A percentile compares a stretch with the other conserved stretches of the same genome.
phyloP scores from a whole-genome alignment of 2,329 filamentous ascomycete species.

The Orbilia javanica region DNA sequence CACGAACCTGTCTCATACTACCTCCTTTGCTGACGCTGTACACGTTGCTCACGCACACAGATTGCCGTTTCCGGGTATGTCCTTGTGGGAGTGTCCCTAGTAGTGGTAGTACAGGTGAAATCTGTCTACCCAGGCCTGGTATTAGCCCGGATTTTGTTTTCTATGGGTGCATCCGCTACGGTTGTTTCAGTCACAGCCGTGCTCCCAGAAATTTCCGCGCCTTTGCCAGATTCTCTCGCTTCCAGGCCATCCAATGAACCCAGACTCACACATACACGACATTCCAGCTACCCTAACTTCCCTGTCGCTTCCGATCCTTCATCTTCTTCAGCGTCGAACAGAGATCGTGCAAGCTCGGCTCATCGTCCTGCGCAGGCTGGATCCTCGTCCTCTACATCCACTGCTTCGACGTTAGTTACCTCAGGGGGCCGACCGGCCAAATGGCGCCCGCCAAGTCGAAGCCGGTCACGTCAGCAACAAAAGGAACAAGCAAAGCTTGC shows the following conservation, averaged over 20 bases:
- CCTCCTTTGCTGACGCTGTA: slow-evolving; percentile 11
- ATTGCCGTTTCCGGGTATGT: slow-evolving; percentile 81
- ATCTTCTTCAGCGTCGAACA: slow-evolving; percentile 39
- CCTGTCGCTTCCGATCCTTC: slow-evolving; percentile 35
- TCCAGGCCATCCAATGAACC: slow-evolving; percentile 17
- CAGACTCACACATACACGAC: slow-evolving; percentile 21
- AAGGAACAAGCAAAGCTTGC: slow-evolving; percentile 55
- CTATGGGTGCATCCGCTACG: slow-evolving; percentile 86
- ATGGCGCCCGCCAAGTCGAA: slow-evolving; percentile 52
- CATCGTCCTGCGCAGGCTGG: slow-evolving; percentile 24
- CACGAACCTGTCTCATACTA: background rate
- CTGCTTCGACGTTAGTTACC: slow-evolving; percentile 29
- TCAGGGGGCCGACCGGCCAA: slow-evolving; percentile 12
- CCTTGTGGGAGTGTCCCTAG: slow-evolving; percentile 81
- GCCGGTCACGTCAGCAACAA: slow-evolving; percentile 46
- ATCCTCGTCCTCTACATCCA: slow-evolving; percentile 42
- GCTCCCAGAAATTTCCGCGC: slow-evolving; percentile 76
- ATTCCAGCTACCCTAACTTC: slow-evolving; percentile 26
- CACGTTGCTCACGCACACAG: slow-evolving; percentile 58
- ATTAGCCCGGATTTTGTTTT: slow-evolving; percentile 86
- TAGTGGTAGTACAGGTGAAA: slow-evolving; percentile 84
- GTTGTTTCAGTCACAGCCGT: slow-evolving; percentile 79
- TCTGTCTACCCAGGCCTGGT: slow-evolving; percentile 92
- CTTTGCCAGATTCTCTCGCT: slow-evolving; percentile 12
- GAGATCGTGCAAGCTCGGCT: slow-evolving; percentile 38